Evolutionary conservation across 2,329 filamentous ascomycete genomes (phyloP), one percentile per base, ranked within the genome.

Genomic region (Clarireedia monteithiana): DNA sequence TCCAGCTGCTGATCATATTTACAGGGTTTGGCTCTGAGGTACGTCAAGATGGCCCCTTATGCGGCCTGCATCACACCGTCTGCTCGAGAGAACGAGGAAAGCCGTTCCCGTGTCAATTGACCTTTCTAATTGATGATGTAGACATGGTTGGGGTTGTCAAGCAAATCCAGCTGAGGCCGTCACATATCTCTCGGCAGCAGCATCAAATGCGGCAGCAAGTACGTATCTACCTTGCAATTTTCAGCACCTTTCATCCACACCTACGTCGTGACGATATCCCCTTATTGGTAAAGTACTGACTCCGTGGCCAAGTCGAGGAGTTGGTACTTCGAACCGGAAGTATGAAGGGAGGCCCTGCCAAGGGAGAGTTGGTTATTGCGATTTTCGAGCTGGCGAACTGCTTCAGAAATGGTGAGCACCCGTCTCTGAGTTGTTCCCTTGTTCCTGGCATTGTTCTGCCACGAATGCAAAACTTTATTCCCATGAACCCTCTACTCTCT

Each of bases 381-480:
- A 97, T 99, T 62, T 97, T 94, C 67, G 94, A 99, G 76, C 76
- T 99, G 66, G 89, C 86, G 55, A 94, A 94, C 72, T 92, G 83
- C 73, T 97, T 96, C 77, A 85, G 94, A 59, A 84, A 97, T 71
- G 94, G 91, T 54, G 46, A 50, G 53, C 36, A 50, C 26, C n/a
- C 48, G 17, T 30, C 53, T 30, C 36, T 45, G 53, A 55, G 53
- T 50, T 55, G 53, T 55, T 39, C 30, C 24, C 44, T 27, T 27
- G 27, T 50, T 45, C 15, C 53, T 50, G 53, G 53, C 27, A 50
- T n/a, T 34, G 34, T 12, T 44, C 26, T 50, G 53, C 53, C 53
- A 55, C 39, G 53, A 55, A 42, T 50, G 20, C 30, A 36, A 14
- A 24, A 20, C 42, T 39, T 23, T 36, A 44, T 50, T 10, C 20